phyloP scores from a whole-genome alignment of 176 grass and related monocot genomes.

The Leersia perrieri region DNA sequence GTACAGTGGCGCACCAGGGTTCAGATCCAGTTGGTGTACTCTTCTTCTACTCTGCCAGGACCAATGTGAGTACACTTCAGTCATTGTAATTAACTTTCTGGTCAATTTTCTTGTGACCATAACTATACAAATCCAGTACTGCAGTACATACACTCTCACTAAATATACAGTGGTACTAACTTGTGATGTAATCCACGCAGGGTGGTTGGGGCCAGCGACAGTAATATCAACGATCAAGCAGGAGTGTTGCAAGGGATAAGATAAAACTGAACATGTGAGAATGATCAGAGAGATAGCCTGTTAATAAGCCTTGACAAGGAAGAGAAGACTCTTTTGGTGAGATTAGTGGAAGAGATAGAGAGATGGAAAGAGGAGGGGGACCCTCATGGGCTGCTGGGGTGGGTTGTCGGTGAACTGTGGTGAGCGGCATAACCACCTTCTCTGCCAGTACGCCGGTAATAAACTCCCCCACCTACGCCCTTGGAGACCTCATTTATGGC shows the following conservation, averaged over 20 bases:
- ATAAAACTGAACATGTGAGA: slow-evolving; percentile 10
- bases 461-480: slow-evolving; percentile 74
- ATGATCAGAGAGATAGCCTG: background rate
- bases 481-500: slow-evolving; percentile 58
- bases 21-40: slow-evolving; percentile 10
- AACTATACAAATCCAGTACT: background rate
- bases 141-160: background rate
- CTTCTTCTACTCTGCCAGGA: background rate
- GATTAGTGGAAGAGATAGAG: background rate
- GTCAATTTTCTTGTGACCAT: background rate
- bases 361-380: background rate
- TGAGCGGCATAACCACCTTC: slow-evolving; percentile 45
- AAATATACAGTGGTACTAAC: background rate
- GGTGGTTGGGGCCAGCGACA: background rate
- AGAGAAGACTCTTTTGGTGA: slow-evolving; percentile 3
- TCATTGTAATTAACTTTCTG: background rate
- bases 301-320: background rate
- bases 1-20: background rate
- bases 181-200: slow-evolving; percentile 4
- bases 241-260: background rate
- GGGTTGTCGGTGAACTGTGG: slow-evolving; percentile 65
- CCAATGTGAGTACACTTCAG: background rate
- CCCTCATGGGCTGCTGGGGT: slow-evolving; percentile 34
- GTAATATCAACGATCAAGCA: background rate
- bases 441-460: slow-evolving; percentile 53